Conservation (phyloP, 1,284 basidiomycete genomes). For the Lignosus rhinocerotis region DNA sequence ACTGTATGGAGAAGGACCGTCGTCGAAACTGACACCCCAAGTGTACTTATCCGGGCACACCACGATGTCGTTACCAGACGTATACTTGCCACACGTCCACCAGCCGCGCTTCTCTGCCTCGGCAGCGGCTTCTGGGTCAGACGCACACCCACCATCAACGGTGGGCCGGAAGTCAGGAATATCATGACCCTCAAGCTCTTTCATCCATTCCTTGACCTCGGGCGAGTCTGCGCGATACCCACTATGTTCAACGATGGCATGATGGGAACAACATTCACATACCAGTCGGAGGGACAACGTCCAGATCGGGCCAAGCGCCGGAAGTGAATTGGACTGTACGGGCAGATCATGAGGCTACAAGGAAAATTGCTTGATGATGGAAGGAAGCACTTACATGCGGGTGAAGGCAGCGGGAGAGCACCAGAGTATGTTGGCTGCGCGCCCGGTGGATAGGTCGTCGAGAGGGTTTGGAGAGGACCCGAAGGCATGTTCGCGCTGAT, state of each 20-base stretch:
- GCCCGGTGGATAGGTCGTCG: conserved; percentile 58
- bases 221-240: conserved; percentile 44
- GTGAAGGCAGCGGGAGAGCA: conserved; percentile 62
- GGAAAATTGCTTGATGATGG: not conserved
- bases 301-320: conserved; percentile 67
- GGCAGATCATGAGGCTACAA: not conserved
- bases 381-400: conserved; percentile 46
- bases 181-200: conserved; percentile 68
- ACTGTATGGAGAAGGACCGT: conserved; percentile 85
- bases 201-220: conserved; percentile 74
- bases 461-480: conserved; percentile 48
- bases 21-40: conserved; percentile 85
- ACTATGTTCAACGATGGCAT: not conserved
- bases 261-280: conserved; percentile 9
- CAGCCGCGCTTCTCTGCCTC: conserved; percentile 66
- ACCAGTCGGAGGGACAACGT: conserved; percentile 68
- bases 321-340: conserved; percentile 49
- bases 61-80: conserved; percentile 65
- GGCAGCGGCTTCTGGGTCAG: conserved; percentile 58
- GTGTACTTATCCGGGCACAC: conserved; percentile 78
- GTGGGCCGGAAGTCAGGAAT: conserved; percentile 68
- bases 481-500: conserved; percentile 72
- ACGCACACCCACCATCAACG: conserved; percentile 63
- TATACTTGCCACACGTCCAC: conserved; percentile 90
- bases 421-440: conserved; percentile 55